phyloP scores from a whole-genome alignment of 169 alveolate genomes.

The Cyclospora cayetanensis region DNA sequence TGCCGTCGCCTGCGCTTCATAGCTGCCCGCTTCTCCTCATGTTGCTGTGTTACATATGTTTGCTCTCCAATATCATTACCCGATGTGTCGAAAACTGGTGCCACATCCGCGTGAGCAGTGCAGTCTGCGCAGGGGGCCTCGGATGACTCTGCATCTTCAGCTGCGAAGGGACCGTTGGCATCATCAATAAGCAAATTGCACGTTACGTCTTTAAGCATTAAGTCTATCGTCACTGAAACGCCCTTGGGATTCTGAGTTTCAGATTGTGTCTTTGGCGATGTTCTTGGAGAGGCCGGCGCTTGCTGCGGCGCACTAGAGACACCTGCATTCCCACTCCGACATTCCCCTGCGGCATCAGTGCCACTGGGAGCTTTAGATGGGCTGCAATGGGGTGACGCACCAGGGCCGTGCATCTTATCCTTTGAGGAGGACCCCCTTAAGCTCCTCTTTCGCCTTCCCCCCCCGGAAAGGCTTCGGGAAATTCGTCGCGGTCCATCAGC shows the following conservation, averaged over 20 bases:
- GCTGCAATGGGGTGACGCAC: background rate
- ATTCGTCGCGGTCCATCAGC: background rate
- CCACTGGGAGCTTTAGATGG: background rate
- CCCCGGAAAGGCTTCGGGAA: no score
- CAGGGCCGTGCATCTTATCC: background rate
- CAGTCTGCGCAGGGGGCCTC: background rate
- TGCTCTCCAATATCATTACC: no score
- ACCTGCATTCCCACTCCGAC: background rate
- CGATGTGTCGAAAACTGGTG: no score
- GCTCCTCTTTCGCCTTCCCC: background rate
- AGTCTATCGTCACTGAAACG: conserved; percentile 17
- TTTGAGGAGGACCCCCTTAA: background rate
- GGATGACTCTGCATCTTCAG: background rate
- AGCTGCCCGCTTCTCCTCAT: background rate
- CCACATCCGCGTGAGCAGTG: no score
- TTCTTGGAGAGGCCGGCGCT: no score
- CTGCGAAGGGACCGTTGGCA: background rate
- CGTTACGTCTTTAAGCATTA: conserved; percentile 54
- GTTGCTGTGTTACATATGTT: conserved; percentile 22
- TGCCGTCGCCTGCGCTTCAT: background rate
- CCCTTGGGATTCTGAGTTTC: no score
- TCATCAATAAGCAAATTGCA: conserved; percentile 56
- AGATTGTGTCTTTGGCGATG: no score
- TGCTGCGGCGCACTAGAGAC: background rate
- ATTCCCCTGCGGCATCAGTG: background rate